phyloP scores from a whole-genome alignment of 1,139 yeast genomes.

The Taphrina pruni region DNA sequence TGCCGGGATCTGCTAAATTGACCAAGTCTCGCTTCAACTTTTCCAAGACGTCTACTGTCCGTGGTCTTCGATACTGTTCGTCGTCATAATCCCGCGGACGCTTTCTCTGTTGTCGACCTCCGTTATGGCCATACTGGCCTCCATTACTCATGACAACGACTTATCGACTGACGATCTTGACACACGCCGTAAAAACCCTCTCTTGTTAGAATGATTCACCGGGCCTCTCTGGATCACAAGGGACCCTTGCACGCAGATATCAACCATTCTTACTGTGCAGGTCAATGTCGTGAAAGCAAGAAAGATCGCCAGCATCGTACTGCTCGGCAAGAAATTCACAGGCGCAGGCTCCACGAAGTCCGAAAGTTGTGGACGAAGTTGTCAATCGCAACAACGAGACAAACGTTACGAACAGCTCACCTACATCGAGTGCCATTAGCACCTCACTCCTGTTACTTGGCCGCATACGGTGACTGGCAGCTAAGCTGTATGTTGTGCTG shows the following conservation, averaged over 20 bases:
- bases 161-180: too few species aligned
- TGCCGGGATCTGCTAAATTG: conserved; percentile 33
- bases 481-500: too few species aligned
- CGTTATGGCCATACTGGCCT: conserved; percentile 14
- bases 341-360: conserved; percentile 16
- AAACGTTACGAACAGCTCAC: not conserved
- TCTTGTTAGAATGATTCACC: too few species aligned
- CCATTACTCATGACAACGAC: not conserved
- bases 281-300: not conserved
- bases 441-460: too few species aligned
- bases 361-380: not conserved
- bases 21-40: conserved; percentile 36
- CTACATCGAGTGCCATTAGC: not conserved
- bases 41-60: conserved; percentile 24
- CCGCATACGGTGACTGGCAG: too few species aligned
- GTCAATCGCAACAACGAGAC: too few species aligned
- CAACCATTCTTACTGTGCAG: too few species aligned
- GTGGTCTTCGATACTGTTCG: conserved; percentile 36
- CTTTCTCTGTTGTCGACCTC: conserved; percentile 38
- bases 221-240: too few species aligned
- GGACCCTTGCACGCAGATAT: not conserved
- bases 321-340: not conserved
- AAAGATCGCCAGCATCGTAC: not conserved
- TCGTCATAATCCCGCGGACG: conserved; percentile 34
- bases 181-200: too few species aligned